Percentiles rank a stretch among this genome's conserved stretches.
Evolutionary conservation across 352 stramenopile genomes (phyloP).

Genomic region (Aphanomyces cochlioides): DNA sequence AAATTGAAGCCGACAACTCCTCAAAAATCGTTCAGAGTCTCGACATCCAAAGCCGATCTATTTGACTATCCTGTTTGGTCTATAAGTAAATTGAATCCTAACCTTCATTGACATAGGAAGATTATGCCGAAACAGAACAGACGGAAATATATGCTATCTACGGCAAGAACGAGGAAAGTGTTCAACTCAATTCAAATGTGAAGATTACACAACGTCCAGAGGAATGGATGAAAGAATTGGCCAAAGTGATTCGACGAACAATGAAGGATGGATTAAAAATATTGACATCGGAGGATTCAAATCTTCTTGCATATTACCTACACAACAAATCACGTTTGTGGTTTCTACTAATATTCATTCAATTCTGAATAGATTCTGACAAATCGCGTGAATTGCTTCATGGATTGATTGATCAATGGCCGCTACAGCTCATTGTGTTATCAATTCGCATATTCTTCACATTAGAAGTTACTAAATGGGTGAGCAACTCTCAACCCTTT

Average conservation of each 20-base stretch:
- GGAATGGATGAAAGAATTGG: constrained; percentile 66
- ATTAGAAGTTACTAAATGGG: constrained; percentile 3
- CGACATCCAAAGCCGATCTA: background rate
- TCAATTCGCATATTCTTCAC: constrained; percentile 24
- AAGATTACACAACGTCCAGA: constrained; percentile 46
- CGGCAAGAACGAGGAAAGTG: background rate
- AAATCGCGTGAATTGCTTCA: constrained; percentile 18
- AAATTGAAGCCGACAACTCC: constrained; percentile 6
- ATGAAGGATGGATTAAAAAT: constrained; percentile 40
- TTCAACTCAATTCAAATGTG: constrained; percentile 37
- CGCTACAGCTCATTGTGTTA: constrained; percentile 54
- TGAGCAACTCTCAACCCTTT: background rate
- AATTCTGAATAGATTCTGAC: constrained; percentile 47
- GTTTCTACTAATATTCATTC: background rate
- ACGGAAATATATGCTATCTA: no score
- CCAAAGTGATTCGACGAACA: constrained; percentile 38
- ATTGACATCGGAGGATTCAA: constrained; percentile 34
- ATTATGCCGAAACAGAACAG: no score
- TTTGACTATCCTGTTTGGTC: no score
- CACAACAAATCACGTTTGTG: background rate
- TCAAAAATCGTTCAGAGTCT: background rate
- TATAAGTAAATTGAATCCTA: no score
- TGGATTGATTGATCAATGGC: constrained; percentile 40
- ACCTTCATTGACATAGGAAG: no score
- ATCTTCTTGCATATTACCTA: constrained; percentile 20